Base-by-base conservation (phyloP, 176 grass and related monocot species). In the Oryza glumipatula region DNA sequence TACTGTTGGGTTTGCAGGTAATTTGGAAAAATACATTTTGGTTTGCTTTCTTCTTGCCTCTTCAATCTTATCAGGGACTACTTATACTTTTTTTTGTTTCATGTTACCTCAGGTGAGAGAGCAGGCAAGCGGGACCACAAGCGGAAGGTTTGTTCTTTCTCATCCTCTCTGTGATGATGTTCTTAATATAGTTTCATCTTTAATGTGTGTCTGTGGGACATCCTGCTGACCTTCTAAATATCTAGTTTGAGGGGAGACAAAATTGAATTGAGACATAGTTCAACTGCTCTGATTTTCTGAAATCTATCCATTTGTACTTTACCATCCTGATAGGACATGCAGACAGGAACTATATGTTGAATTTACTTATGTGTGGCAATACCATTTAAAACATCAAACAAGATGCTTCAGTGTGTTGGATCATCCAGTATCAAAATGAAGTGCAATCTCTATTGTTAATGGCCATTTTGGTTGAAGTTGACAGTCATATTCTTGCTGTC, bases 91-190 rank as follows among this genome's bases (percentile, higher is more conserved):
- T 85, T 16, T 44, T 33, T 54, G 24, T 69, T 76, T 88, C 9
- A 47, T 83, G 30, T 72, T 30, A 65, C 77, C 83, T 77, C 85
- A 98, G 96, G 96, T 90, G 96, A 98, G 47, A 88, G 93, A 79
- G 68, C 80, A 14, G 88, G 83, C 44, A 99, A 99, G 80, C 85
- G 96, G 71, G 96, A 99, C 67, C 93, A 99, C 86, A 99, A 94
- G 86, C 78, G 96, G 46, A 99, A 99, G 96, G 96, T 99, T 84
- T 81, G 78, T 82, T 74, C 39, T 41, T 41, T 41, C 35, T 95
- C 73, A 33, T 72, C 39, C 82, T 73, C 7, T 84, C 11, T 46
- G n/a, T 68, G 28, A 60, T 28, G 12, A 76, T 78, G 39, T 65
- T 45, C 32, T 48, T 58, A 63, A 63, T 80, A 13, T 48, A 43